These are phyloP conservation scores for Komagataella mondaviorum DNA, from an alignment of 805 yeast genomes.

Conservation along the genomic window DNA sequence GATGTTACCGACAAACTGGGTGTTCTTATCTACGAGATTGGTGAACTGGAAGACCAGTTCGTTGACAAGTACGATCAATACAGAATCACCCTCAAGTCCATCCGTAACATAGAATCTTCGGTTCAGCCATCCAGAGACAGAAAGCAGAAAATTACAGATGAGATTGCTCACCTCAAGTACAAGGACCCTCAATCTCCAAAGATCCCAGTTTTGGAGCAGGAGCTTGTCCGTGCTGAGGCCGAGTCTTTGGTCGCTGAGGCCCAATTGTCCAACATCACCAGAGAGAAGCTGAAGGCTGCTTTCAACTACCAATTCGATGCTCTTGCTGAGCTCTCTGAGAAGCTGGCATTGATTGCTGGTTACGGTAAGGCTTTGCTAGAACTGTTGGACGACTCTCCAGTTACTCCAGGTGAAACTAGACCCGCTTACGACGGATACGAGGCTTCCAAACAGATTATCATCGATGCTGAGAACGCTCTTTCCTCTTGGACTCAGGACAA, in stretches of 20 bases:
- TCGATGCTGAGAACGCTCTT: slow-evolving; percentile 91
- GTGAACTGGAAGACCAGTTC: slow-evolving; percentile 96
- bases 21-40: slow-evolving; percentile 88
- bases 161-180: slow-evolving; percentile 94
- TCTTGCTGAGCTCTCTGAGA: slow-evolving; percentile 88
- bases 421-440: slow-evolving; percentile 97
- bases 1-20: slow-evolving; percentile 97
- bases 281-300: slow-evolving; percentile 96
- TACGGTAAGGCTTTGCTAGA: slow-evolving; percentile 96
- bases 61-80: slow-evolving; percentile 97
- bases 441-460: slow-evolving; percentile 94
- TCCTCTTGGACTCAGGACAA: slow-evolving; percentile 95
- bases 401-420: slow-evolving; percentile 98
- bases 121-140: slow-evolving; percentile 98
- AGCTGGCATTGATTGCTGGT: slow-evolving; percentile 94
- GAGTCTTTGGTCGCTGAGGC: slow-evolving; percentile 99
- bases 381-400: slow-evolving; percentile 91
- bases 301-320: slow-evolving; percentile 96
- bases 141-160: slow-evolving; percentile 93
- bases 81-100: slow-evolving; percentile 87
- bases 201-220: slow-evolving; percentile 92
- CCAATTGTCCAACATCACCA: slow-evolving; percentile 93
- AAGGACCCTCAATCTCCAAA: slow-evolving; percentile 97
- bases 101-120: slow-evolving; percentile 93
- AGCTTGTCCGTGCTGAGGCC: slow-evolving; percentile 97